Percentiles rank a stretch among this genome's conserved stretches.
Conservation (phyloP, 2,329 filamentous ascomycete genomes). For the Fonsecaea pugnacius region DNA sequence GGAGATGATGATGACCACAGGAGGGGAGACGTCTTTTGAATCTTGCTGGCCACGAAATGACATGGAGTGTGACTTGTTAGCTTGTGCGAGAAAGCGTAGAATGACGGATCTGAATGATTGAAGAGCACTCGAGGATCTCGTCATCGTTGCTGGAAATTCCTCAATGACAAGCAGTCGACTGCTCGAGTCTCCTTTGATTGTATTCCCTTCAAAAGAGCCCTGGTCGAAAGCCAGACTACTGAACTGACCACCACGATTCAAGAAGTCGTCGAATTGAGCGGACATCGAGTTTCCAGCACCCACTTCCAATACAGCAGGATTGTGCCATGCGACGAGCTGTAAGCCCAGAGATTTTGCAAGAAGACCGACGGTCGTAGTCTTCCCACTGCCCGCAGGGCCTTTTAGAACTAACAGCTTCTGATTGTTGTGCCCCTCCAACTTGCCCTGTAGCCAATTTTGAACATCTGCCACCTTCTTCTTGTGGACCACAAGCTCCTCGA, state of each 20-base stretch:
- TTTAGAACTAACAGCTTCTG: constrained; percentile 83
- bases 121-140: constrained; percentile 66
- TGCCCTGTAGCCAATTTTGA: constrained; percentile 76
- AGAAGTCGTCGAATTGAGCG: constrained; percentile 88
- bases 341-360: constrained; percentile 77
- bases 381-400: constrained; percentile 87
- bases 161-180: constrained; percentile 72
- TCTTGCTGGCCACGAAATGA: constrained; percentile 43
- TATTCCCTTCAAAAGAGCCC: constrained; percentile 13
- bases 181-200: constrained; percentile 39
- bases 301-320: constrained; percentile 69
- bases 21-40: constrained; percentile 59
- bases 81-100: constrained; percentile 72
- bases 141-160: constrained; percentile 79
- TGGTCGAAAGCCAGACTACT: constrained; percentile 64
- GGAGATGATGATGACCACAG: constrained; percentile 86
- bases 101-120: constrained; percentile 76
- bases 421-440: constrained; percentile 62
- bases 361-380: constrained; percentile 82
- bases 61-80: constrained; percentile 60
- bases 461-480: constrained; percentile 93
- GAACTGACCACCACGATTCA: constrained; percentile 80
- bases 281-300: constrained; percentile 69
- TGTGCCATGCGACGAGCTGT: constrained; percentile 87
- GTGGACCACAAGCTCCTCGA: constrained; percentile 89